Conservation (phyloP, 2,329 filamentous ascomycete species). For the Fusarium sp. region DNA sequence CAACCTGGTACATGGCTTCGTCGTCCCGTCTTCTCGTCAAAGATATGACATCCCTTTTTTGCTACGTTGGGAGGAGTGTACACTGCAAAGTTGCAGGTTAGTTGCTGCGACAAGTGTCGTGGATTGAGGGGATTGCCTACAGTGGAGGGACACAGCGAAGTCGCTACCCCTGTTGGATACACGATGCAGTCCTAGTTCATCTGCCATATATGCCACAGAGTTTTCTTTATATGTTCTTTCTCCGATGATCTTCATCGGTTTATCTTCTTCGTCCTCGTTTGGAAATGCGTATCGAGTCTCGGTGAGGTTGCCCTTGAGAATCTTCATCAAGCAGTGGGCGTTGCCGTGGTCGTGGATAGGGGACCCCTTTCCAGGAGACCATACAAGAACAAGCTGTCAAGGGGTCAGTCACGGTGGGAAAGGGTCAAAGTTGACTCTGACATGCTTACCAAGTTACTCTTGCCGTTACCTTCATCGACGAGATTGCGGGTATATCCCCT, state of each 20-base stretch:
- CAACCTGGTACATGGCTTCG: slow-evolving; percentile 77
- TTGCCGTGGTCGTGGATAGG: slow-evolving; percentile 91
- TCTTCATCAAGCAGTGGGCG: slow-evolving; percentile 93
- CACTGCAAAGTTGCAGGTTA: slow-evolving; percentile 59
- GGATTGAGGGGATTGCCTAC: slow-evolving; percentile 54
- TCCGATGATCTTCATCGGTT: slow-evolving; percentile 72
- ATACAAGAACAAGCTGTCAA: slow-evolving; percentile 82
- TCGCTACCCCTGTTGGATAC: slow-evolving; percentile 81
- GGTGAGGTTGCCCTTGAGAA: slow-evolving; percentile 80
- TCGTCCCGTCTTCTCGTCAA: slow-evolving; percentile 80
- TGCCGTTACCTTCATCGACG: slow-evolving; percentile 88
- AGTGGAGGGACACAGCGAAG: slow-evolving; percentile 86
- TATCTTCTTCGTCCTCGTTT: slow-evolving; percentile 56
- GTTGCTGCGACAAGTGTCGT: slow-evolving; percentile 49
- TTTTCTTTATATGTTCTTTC: slow-evolving; percentile 77
- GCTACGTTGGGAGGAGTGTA: slow-evolving; percentile 93
- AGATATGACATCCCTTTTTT: slow-evolving; percentile 83
- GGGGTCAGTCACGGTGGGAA: slow-evolving; percentile 30
- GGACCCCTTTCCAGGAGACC: slow-evolving; percentile 85
- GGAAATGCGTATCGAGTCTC: slow-evolving; percentile 88
- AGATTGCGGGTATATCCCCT: slow-evolving; percentile 87
- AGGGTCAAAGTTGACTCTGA: slow-evolving; percentile 14
- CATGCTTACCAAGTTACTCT: slow-evolving; percentile 74
- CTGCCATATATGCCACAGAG: slow-evolving; percentile 90
- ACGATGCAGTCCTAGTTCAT: slow-evolving; percentile 86